Evolutionary conservation across 495 filamentous ascomycete species (phyloP).

Genomic region (Margaritispora aquatica): DNA sequence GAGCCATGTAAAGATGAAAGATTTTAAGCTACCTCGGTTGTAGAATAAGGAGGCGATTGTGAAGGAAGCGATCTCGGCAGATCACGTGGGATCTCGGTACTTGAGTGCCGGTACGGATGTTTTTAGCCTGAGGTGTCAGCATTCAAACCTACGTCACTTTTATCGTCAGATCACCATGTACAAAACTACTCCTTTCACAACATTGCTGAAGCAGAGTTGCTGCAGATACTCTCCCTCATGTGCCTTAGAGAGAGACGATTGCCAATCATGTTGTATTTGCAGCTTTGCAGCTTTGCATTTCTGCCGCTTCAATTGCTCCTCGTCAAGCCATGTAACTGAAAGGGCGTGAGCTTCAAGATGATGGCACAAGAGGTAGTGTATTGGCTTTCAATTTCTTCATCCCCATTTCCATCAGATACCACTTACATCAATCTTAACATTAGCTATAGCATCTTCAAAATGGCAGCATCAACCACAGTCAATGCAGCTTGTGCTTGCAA

Average conservation of each 20-base stretch:
- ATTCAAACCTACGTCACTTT: too few species aligned
- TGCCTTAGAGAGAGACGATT: too few species aligned
- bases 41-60: too few species aligned
- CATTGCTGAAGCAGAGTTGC: too few species aligned
- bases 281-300: too few species aligned
- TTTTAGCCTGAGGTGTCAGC: neutral
- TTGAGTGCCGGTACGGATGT: neutral
- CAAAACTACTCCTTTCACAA: too few species aligned
- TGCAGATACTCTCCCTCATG: too few species aligned
- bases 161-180: neutral
- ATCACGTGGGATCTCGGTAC: neutral
- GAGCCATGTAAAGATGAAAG: neutral
- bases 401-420: neutral
- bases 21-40: neutral
- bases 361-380: neutral
- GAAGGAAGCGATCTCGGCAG: neutral
- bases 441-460: neutral
- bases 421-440: neutral
- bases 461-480: constrained; percentile 24
- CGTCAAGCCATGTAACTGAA: neutral
- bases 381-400: neutral
- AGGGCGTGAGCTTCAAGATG: neutral
- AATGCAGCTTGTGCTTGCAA: constrained; percentile 36
- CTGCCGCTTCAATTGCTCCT: neutral
- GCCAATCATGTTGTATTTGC: too few species aligned